Percentiles rank a stretch among this genome's conserved stretches.
phyloP scores from a whole-genome alignment of 2,329 filamentous ascomycete species.

The Immersiporthe knoxdaviesiana region DNA sequence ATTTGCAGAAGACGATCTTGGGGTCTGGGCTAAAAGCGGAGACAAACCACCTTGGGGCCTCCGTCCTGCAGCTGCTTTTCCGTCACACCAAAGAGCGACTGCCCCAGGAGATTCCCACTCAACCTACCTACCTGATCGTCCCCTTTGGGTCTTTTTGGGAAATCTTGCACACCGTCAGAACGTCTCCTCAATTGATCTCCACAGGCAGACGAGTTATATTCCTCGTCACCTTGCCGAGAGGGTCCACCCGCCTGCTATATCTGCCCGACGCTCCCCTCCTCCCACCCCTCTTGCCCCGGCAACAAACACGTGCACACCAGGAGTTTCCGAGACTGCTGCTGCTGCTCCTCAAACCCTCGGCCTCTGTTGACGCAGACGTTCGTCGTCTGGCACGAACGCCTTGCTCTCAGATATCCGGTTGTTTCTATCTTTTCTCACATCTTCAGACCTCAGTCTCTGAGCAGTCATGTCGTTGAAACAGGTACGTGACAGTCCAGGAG shows the following conservation, averaged over 20 bases:
- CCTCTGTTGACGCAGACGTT: constrained; percentile 22
- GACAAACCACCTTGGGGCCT: constrained; percentile 24
- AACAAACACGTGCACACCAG: too few species aligned
- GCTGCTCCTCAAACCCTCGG: neutral
- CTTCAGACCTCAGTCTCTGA: constrained; percentile 9
- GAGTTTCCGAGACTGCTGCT: neutral
- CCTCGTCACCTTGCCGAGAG: constrained; percentile 13
- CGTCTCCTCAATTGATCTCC: constrained; percentile 18
- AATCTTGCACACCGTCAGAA: neutral
- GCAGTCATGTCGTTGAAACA: constrained; percentile 47
- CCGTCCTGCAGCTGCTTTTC: constrained; percentile 16
- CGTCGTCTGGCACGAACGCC: constrained; percentile 20
- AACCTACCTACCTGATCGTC: constrained; percentile 13
- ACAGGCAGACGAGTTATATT: constrained; percentile 13
- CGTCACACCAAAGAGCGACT: constrained; percentile 25
- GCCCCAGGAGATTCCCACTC: constrained; percentile 12
- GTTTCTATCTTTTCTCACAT: neutral
- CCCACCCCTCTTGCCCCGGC: neutral
- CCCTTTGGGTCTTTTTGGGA: neutral
- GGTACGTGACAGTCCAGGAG: constrained; percentile 33
- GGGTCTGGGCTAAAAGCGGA: constrained; percentile 22
- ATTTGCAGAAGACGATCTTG: constrained; percentile 21
- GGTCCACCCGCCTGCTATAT: constrained; percentile 21
- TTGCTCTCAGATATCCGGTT: neutral
- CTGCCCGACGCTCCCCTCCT: constrained; percentile 15